These are phyloP conservation scores for Lactarius akahatsu DNA, from an alignment of 768 basidiomycete species.

Conservation along the genomic window DNA sequence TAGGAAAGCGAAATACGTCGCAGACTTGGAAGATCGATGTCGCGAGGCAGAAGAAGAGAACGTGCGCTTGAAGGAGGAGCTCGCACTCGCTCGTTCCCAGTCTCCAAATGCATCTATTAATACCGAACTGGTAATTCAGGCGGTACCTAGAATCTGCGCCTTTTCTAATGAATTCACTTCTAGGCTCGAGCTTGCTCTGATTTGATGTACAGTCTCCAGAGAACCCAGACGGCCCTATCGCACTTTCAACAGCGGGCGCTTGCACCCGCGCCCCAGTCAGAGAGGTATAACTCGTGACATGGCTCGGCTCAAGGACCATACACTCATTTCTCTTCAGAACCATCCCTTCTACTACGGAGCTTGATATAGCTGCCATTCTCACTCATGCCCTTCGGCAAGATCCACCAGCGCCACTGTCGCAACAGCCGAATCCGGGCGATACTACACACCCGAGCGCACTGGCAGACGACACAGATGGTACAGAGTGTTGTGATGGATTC, in stretches of 20 bases:
- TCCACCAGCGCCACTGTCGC: not conserved
- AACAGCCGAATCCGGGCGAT: not conserved
- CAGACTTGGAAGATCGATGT: constrained; percentile 27
- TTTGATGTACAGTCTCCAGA: constrained; percentile 25
- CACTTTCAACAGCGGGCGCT: constrained; percentile 16
- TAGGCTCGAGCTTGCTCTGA: constrained; percentile 22
- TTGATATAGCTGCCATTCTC: constrained; percentile 25
- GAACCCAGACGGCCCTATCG: constrained; percentile 13
- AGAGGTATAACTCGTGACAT: constrained; percentile 9
- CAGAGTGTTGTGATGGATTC: constrained; percentile 17
- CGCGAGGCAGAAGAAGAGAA: constrained; percentile 27
- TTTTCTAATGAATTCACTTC: not conserved
- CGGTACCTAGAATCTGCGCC: not conserved
- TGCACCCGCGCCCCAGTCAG: not conserved
- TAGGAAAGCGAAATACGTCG: constrained; percentile 23
- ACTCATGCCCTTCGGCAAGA: constrained; percentile 20
- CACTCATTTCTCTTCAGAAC: constrained; percentile 10
- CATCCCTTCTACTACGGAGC: constrained; percentile 20
- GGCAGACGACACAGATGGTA: too few species aligned
- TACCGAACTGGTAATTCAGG: constrained; percentile 20
- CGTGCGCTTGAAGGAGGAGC: constrained; percentile 20
- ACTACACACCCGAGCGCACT: not conserved
- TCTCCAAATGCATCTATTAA: constrained; percentile 1
- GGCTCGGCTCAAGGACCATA: not conserved
- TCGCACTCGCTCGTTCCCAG: constrained; percentile 19